Evolutionary conservation across 2,329 filamentous ascomycete species (phyloP).

Genomic region (Neurospora crassa): DNA sequence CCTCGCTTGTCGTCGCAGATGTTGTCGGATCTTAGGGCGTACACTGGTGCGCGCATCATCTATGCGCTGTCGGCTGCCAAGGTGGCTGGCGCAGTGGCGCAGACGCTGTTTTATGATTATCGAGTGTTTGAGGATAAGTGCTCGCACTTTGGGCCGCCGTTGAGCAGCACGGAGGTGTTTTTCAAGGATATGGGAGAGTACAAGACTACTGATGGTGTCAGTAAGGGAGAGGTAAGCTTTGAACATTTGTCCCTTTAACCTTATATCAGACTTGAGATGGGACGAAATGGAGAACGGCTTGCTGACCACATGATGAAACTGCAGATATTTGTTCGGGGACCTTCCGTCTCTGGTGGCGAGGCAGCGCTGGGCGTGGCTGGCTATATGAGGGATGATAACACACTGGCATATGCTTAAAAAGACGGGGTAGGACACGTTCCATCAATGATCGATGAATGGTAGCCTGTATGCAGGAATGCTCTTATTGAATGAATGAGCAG

Average conservation of each 20-base stretch:
- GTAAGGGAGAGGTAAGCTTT: slow-evolving; percentile 51
- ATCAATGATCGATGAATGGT: not conserved
- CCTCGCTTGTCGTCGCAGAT: slow-evolving; percentile 58
- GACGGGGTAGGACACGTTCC: not conserved
- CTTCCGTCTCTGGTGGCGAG: slow-evolving; percentile 61
- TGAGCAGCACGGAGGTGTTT: slow-evolving; percentile 71
- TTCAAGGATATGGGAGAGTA: slow-evolving; percentile 52
- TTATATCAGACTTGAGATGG: not conserved
- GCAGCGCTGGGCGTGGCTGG: slow-evolving; percentile 54
- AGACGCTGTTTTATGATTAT: slow-evolving; percentile 86
- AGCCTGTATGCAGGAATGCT: not conserved
- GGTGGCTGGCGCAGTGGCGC: slow-evolving; percentile 82
- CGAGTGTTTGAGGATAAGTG: slow-evolving; percentile 39
- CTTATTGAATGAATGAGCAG: not conserved
- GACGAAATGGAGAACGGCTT: not conserved
- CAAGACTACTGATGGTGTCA: slow-evolving; percentile 53
- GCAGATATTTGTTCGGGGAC: slow-evolving; percentile 62
- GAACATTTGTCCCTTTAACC: not conserved
- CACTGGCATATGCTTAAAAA: slow-evolving; percentile 46
- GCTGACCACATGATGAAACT: slow-evolving; percentile 6
- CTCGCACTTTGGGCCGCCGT: slow-evolving; percentile 72
- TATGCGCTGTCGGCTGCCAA: slow-evolving; percentile 75
- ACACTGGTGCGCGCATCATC: slow-evolving; percentile 68
- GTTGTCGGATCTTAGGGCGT: slow-evolving; percentile 73
- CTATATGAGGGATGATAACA: slow-evolving; percentile 62